phyloP scores from a whole-genome alignment of 2,329 filamentous ascomycete species.

The Aspergillus pseudoterreus region DNA sequence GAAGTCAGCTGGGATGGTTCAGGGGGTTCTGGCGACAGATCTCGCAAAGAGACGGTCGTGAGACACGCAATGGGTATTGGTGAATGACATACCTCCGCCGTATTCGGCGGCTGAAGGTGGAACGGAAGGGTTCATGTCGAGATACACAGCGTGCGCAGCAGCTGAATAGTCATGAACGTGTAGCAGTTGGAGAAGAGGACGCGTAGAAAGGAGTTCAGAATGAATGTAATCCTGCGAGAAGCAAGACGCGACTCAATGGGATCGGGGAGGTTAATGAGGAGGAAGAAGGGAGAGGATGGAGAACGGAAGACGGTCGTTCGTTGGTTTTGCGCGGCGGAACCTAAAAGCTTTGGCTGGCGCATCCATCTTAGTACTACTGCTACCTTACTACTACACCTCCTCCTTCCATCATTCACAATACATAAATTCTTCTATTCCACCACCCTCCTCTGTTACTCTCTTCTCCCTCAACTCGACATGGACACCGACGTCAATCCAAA shows the following conservation, averaged over 20 bases:
- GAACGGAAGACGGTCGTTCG: not conserved
- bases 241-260: not conserved
- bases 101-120: slow-evolving; percentile 47
- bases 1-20: slow-evolving; percentile 1
- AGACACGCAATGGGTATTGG: not conserved
- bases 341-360: not conserved
- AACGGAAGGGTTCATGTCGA: slow-evolving; percentile 41
- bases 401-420: not conserved
- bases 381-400: not conserved
- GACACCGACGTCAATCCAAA: slow-evolving; percentile 20
- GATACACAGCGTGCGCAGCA: not conserved
- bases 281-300: not conserved
- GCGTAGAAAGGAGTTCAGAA: not conserved
- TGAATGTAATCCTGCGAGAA: not conserved
- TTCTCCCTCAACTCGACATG: slow-evolving; percentile 18
- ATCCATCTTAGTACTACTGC: no score
- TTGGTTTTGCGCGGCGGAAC: slow-evolving; percentile 3
- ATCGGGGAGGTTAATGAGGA: not conserved
- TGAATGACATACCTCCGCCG: slow-evolving; percentile 43
- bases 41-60: not conserved
- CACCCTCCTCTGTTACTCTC: not conserved
- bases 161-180: not conserved
- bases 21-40: not conserved
- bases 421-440: not conserved
- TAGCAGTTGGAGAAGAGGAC: not conserved